Conservation (phyloP, 805 yeast genomes). For the Saccharomycopsis sp. region DNA sequence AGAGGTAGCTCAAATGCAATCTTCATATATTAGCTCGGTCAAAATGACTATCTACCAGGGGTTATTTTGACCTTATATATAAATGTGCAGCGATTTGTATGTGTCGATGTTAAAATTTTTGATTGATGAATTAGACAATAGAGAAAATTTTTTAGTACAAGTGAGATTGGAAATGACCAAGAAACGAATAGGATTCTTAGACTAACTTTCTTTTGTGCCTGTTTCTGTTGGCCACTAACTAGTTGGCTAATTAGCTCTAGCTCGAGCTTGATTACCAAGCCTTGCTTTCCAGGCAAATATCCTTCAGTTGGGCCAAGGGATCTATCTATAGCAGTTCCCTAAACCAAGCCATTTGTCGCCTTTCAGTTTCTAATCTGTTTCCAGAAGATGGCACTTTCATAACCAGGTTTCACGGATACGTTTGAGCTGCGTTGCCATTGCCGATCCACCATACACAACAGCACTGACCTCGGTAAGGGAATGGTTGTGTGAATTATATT, state of each 20-base stretch:
- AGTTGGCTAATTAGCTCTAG: background rate
- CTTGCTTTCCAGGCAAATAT: background rate
- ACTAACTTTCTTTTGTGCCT: background rate
- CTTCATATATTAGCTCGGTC: background rate
- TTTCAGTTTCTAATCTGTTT: background rate
- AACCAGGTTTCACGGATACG: background rate
- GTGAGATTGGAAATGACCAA: background rate
- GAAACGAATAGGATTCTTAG: background rate
- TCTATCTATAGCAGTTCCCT: background rate
- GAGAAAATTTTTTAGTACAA: background rate
- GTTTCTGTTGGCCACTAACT: background rate
- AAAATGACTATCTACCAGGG: background rate
- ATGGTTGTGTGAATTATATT: background rate
- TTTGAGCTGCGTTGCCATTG: background rate
- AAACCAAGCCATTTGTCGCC: background rate
- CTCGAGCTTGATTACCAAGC: background rate
- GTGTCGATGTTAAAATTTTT: background rate
- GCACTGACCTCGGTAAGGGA: background rate
- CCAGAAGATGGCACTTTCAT: background rate
- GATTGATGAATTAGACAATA: background rate
- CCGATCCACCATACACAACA: background rate
- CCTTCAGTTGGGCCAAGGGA: background rate
- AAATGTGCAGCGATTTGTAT: background rate
- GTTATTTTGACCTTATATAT: background rate
- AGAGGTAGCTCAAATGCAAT: background rate